Evolutionary conservation across 2,329 filamentous ascomycete genomes (phyloP), one percentile per base, ranked within the genome.

Genomic region (Sclerotinia borealis): DNA sequence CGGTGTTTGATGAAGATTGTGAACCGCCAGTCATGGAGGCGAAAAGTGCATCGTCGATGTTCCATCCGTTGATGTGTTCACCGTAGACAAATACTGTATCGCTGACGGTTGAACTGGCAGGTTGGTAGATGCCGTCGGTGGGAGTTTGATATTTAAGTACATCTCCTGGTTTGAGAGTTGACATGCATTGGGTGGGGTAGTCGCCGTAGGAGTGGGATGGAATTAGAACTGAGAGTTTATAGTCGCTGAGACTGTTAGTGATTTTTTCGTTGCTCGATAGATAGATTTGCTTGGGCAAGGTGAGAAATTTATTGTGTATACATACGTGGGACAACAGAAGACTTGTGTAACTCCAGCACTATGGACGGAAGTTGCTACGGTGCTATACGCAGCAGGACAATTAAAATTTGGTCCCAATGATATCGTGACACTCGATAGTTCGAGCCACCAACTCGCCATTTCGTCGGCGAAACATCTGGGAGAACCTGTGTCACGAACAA

Each of bases 261-360:
- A 29, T 17, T 13, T 22, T 17, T 2, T 29, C 10, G 22, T 45
- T n/a, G 3, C 19, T 15, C 4, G 17, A 13, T 3, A 25, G 31
- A 11, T 50, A 11, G 22, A 41, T n/a, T 1, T 25, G 11, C 3
- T 13, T 3, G 1, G 17, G 7, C 5, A 19, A 6, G 4, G 37
- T 19, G 8, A 37, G 22, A 9, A 52, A 37, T 11, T 37, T 5
- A 17, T 37, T 6, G 11, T 37, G 50, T 13, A 10, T 19, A 55
- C 48, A 54, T 54, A 61, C 59, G 36, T 43, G n/a, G 59, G 59
- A 36, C 59, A 61, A 25, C 59, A 61, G 17, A 61, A 61, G 3
- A 61, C 27, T 19, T 61, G 27, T 25, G 59, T 61, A n/a, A 61
- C 27, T 6, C 59, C 59, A 8, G 59, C n/a, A 36, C 19, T 45